These are phyloP conservation scores for Atkinsonella hypoxylon DNA, from an alignment of 2,329 filamentous ascomycete genomes.

Conservation along the genomic window DNA sequence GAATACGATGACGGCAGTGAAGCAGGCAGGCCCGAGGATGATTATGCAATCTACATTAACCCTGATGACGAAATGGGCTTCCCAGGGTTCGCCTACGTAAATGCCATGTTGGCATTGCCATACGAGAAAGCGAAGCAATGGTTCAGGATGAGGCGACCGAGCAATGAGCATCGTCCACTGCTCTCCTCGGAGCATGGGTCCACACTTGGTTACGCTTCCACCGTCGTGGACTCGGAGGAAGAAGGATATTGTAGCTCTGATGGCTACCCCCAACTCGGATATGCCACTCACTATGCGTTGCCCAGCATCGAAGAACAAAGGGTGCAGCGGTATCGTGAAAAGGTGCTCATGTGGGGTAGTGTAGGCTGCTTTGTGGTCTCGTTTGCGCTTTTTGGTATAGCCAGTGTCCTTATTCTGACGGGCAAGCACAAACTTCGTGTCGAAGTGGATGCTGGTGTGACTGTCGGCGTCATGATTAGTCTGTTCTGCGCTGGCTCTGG, in stretches of 20 bases:
- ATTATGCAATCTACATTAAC: constrained; percentile 64
- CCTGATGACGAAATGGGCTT: constrained; percentile 50
- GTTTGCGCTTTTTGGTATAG: constrained; percentile 51
- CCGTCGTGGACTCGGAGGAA: constrained; percentile 26
- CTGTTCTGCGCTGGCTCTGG: constrained; percentile 51
- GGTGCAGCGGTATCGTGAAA: constrained; percentile 38
- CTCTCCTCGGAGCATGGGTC: constrained; percentile 7
- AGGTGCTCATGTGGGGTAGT: constrained; percentile 41
- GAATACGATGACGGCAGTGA: constrained; percentile 79
- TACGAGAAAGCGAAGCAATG: constrained; percentile 40
- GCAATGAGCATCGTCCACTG: constrained; percentile 14
- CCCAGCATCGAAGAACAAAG: constrained; percentile 41
- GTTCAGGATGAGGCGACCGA: constrained; percentile 24
- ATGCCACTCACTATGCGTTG: constrained; percentile 42
- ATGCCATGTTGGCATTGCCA: constrained; percentile 36
- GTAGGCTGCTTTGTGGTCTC: constrained; percentile 45
- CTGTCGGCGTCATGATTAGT: constrained; percentile 56
- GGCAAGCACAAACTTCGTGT: constrained; percentile 54
- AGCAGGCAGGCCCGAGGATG: constrained; percentile 42
- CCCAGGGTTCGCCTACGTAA: constrained; percentile 50
- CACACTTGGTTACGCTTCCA: constrained; percentile 20
- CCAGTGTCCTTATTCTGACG: constrained; percentile 53
- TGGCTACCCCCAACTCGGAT: constrained; percentile 36
- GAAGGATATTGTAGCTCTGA: constrained; percentile 42
- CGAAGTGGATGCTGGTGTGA: constrained; percentile 64